phyloP scores from a whole-genome alignment of 2,329 filamentous ascomycete species.

The Orbilia quercus region DNA sequence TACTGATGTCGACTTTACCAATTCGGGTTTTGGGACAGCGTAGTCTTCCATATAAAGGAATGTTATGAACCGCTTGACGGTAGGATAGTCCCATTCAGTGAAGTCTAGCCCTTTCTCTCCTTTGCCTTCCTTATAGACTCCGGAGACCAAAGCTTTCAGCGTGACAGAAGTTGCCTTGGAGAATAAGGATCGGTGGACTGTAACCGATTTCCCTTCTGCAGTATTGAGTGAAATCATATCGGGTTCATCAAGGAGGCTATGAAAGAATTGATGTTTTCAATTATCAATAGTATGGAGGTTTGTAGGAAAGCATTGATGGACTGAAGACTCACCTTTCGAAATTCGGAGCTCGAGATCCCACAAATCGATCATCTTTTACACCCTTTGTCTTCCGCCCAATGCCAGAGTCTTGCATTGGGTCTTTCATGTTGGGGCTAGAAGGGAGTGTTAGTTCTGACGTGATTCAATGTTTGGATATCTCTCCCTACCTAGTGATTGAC shows the following conservation, averaged over 20 bases:
- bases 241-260: conserved; percentile 16
- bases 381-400: neutral
- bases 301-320: neutral
- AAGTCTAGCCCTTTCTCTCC: conserved; percentile 43
- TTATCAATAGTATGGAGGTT: neutral
- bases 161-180: conserved; percentile 5
- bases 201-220: conserved; percentile 8
- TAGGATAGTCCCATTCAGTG: conserved; percentile 17
- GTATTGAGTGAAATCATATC: conserved; percentile 18
- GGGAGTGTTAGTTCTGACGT: neutral
- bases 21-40: conserved; percentile 28
- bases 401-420: neutral
- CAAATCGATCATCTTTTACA: neutral
- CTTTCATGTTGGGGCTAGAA: neutral
- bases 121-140: conserved; percentile 36
- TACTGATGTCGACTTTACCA: neutral
- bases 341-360: neutral
- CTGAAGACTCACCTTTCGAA: neutral
- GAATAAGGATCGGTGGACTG: conserved; percentile 15
- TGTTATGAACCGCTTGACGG: conserved; percentile 26
- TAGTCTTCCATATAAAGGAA: conserved; percentile 39
- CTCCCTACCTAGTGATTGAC: too few species aligned
- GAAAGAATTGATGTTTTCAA: too few species aligned
- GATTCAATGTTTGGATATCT: too few species aligned
- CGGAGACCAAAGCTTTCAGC: conserved; percentile 32